Evolutionary conservation across 192 early-diverging fungal genomes (phyloP).

Genomic region (Phycomyces nitens): DNA sequence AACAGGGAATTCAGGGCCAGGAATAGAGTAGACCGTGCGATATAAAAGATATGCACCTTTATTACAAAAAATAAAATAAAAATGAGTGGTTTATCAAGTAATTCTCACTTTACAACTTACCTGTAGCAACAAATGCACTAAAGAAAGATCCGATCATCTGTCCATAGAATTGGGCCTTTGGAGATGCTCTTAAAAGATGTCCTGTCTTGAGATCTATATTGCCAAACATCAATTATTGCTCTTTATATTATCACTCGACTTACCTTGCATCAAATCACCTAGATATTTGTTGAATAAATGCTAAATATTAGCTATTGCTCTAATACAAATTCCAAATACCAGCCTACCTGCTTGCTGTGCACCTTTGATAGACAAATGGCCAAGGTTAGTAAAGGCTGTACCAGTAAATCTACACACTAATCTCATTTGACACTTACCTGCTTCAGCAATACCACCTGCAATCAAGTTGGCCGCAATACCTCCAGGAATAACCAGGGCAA

Average conservation of each 20-base stretch:
- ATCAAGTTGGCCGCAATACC: conserved; percentile 71
- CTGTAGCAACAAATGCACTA: conserved; percentile 65
- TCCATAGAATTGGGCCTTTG: conserved; percentile 79
- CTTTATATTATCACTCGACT: not conserved
- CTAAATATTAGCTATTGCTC: too few species aligned
- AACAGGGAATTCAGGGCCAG: conserved; percentile 62
- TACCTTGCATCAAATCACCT: conserved; percentile 51
- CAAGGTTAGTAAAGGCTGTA: not conserved
- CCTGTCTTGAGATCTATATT: conserved; percentile 86
- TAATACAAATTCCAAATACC: not conserved
- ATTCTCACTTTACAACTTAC: conserved; percentile 24
- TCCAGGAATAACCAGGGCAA: conserved; percentile 72
- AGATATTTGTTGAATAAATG: not conserved
- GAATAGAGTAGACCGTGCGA: conserved; percentile 65
- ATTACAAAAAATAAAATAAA: not conserved
- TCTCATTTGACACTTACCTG: conserved; percentile 32
- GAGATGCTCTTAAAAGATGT: conserved; percentile 76
- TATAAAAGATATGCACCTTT: conserved; percentile 61
- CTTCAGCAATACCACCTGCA: conserved; percentile 75
- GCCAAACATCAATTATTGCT: not conserved
- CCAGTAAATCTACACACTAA: not conserved
- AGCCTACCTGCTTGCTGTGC: conserved; percentile 55
- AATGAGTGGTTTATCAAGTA: not conserved
- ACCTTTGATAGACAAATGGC: not conserved
- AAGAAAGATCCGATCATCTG: conserved; percentile 78